Evolutionary conservation across 2,329 filamentous ascomycete genomes (phyloP), one percentile per base, ranked within the genome.

Genomic region (Tolypocladium tundrense): DNA sequence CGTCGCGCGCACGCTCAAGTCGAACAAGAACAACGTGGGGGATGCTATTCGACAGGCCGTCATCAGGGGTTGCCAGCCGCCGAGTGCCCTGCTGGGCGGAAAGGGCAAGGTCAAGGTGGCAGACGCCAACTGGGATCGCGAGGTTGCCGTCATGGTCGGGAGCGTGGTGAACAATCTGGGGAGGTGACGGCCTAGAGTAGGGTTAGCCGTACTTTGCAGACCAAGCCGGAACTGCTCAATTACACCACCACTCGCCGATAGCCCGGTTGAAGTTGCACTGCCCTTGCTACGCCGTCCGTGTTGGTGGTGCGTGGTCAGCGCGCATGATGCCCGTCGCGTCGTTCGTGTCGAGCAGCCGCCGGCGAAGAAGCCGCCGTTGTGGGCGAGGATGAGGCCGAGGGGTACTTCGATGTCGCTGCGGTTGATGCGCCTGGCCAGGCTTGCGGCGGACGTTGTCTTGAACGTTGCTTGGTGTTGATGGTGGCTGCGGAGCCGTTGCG

Each of bases 131-230:
- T 97, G 91, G 90, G 93, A 97, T 67, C 82, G 93, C 43, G 94
- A 97, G 74, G 88, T 92, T 53, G 91, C 92, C 1, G 92, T 97
- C 53, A 97, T 97, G 93, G 88, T 96, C 48, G 88, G 89, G 56
- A 90, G 90, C 65, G 85, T 97, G 7, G 79, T 91, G 43, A 82
- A 80, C 53, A 80, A 80, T 59, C 65, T 84, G 4, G 75, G 78
- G 13, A 73, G 78, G 61, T 69, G 60, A 60, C 39, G 11, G 31
- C 53, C 19, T 35, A 19, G 45, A 31, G 39, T n/a, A 50, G 24
- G 7, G 8, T 19, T 4, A 19, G 45, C 2, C 27, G 14, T 14
- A 27, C 27, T n/a, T 33, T 10, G 27, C 45, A 14, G 9, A n/a
- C 8, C 16, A n/a, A 50, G 3, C 3, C 4, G 2, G 27, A 50